Percentiles rank a stretch among this genome's conserved stretches.
These are phyloP conservation scores for Dendrocalamus sinicus DNA, from an alignment of 176 grass and related monocot species.

Conservation along the genomic window DNA sequence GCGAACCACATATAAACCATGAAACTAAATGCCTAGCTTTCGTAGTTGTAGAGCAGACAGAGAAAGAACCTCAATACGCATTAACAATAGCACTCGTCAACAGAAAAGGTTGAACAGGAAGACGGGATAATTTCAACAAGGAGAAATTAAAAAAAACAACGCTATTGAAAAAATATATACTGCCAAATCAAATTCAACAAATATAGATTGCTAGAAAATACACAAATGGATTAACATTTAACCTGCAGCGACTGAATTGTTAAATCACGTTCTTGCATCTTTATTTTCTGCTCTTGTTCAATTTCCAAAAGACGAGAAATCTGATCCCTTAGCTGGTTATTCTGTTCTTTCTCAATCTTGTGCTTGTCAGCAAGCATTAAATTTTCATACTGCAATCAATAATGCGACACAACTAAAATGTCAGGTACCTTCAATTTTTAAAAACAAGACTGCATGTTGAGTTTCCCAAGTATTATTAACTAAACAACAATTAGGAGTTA, in stretches of 20 bases:
- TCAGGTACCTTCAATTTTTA: conserved; percentile 33
- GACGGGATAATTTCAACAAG: not conserved
- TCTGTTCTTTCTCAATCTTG: conserved; percentile 91
- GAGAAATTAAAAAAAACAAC: not conserved
- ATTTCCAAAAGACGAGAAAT: conserved; percentile 68
- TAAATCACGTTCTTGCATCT: conserved; percentile 75
- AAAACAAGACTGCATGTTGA: conserved; percentile 12
- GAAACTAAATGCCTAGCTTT: conserved; percentile 20
- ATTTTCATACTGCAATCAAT: conserved; percentile 87
- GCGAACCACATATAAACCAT: conserved; percentile 21
- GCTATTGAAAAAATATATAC: conserved; percentile 6
- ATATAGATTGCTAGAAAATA: conserved; percentile 32
- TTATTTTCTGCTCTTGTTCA: conserved; percentile 93
- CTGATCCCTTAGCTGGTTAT: conserved; percentile 82
- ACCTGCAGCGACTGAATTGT: conserved; percentile 87
- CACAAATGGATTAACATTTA: conserved; percentile 38
- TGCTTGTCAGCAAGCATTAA: conserved; percentile 81
- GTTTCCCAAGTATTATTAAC: conserved; percentile 23
- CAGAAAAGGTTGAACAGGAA: conserved; percentile 18
- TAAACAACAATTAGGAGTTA: conserved; percentile 37
- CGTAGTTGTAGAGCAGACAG: not conserved
- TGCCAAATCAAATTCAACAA: conserved; percentile 6
- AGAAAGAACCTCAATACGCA: conserved; percentile 16
- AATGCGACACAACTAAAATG: conserved; percentile 34
- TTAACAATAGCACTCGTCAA: conserved; percentile 25